Evolutionary conservation across 768 basidiomycete species (phyloP).

Genomic region (Hemileccinum rubropunctum): DNA sequence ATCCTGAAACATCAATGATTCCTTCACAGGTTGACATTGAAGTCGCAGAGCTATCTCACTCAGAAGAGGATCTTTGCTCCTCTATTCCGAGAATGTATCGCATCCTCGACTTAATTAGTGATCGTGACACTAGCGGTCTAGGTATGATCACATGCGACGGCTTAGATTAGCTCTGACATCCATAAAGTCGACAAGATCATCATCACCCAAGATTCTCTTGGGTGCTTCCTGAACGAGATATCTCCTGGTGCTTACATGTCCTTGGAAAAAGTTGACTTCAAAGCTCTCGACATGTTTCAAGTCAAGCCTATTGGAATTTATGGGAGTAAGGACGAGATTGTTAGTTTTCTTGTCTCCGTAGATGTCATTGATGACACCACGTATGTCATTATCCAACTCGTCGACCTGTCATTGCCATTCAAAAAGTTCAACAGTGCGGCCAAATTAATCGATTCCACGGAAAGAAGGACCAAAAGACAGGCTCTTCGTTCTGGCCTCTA

Average conservation of each 20-base stretch:
- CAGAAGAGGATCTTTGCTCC: constrained; percentile 23
- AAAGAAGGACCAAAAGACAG: constrained; percentile 8
- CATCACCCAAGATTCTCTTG: constrained; percentile 52
- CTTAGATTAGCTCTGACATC: background rate
- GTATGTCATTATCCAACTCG: constrained; percentile 32
- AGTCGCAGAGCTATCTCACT: constrained; percentile 2
- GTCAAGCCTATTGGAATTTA: constrained; percentile 56
- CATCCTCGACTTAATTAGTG: constrained; percentile 52
- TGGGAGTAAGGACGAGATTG: constrained; percentile 51
- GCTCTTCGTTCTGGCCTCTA: constrained; percentile 52
- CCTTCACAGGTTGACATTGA: constrained; percentile 19
- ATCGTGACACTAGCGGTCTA: constrained; percentile 48
- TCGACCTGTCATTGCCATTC: background rate
- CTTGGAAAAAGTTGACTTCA: constrained; percentile 57
- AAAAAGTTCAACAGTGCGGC: constrained; percentile 9
- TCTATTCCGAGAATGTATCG: constrained; percentile 47
- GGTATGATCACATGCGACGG: constrained; percentile 34
- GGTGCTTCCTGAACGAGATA: constrained; percentile 44
- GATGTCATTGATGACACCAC: constrained; percentile 35
- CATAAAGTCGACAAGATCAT: constrained; percentile 59
- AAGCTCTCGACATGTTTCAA: constrained; percentile 42
- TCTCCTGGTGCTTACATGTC: constrained; percentile 52
- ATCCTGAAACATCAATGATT: background rate
- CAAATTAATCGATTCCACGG: constrained; percentile 7
- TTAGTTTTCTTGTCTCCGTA: constrained; percentile 40